Percentiles rank a stretch among this genome's conserved stretches.
phyloP scores from a whole-genome alignment of 352 stramenopile species.

The Globisporangium cederbergense region DNA sequence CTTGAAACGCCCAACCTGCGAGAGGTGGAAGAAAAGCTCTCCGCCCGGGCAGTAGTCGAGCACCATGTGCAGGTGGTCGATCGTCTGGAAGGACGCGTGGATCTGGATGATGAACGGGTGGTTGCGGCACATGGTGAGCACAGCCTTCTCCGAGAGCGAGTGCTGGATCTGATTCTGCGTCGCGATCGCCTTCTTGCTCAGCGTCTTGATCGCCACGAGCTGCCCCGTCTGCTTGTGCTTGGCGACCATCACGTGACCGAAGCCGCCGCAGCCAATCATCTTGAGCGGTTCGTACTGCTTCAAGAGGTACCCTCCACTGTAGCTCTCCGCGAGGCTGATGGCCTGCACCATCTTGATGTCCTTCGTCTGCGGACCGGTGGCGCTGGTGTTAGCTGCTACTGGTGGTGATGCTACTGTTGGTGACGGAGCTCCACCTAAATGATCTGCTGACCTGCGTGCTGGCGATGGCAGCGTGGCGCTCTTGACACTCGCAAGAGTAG shows the following conservation, averaged over 20 bases:
- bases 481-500: neutral
- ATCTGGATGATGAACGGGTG: slow-evolving; percentile 92
- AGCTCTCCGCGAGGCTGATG: slow-evolving; percentile 75
- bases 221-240: slow-evolving; percentile 49
- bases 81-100: slow-evolving; percentile 86
- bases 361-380: slow-evolving; percentile 8
- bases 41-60: slow-evolving; percentile 76
- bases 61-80: slow-evolving; percentile 68
- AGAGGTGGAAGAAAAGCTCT: slow-evolving; percentile 87
- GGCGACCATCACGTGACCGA: slow-evolving; percentile 85
- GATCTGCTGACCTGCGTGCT: neutral
- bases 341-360: slow-evolving; percentile 67
- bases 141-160: slow-evolving; percentile 78
- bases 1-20: slow-evolving; percentile 60
- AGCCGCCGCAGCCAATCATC: slow-evolving; percentile 78
- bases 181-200: slow-evolving; percentile 79
- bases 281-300: slow-evolving; percentile 79
- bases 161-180: slow-evolving; percentile 84
- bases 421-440: neutral
- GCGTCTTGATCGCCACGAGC: slow-evolving; percentile 77
- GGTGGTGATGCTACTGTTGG: neutral
- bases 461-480: slow-evolving; percentile 7
- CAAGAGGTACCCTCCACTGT: slow-evolving; percentile 70
- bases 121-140: slow-evolving; percentile 85
- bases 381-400: neutral